These are phyloP conservation scores for Stellera chamaejasme DNA, from an alignment of 345 rosid species.

Conservation along the genomic window DNA sequence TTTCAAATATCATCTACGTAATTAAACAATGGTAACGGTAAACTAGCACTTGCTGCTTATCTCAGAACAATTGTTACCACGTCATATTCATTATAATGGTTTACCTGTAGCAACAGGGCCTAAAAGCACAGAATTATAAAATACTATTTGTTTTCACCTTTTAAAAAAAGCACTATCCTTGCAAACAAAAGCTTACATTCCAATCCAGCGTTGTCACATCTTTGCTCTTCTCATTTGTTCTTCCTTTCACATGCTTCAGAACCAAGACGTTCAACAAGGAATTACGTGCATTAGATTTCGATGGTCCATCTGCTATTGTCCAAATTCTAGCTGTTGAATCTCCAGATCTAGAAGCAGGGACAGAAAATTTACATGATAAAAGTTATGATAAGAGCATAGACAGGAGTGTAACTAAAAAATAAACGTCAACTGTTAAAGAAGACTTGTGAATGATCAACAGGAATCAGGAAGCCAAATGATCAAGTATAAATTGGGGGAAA, in stretches of 20 bases:
- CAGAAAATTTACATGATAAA: slow-evolving; percentile 6
- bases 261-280: slow-evolving; percentile 52
- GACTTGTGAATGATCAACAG: no score
- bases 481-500: no score
- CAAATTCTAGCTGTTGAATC: slow-evolving; percentile 99
- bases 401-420: not conserved
- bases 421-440: no score
- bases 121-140: slow-evolving; percentile 4
- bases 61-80: no score
- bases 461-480: no score
- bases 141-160: no score
- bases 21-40: no score
- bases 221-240: slow-evolving; percentile 93
- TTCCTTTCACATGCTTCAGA: slow-evolving; percentile 91
- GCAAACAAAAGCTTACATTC: slow-evolving; percentile 62
- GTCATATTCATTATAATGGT: no score
- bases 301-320: slow-evolving; percentile 61
- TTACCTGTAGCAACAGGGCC: not conserved
- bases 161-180: no score
- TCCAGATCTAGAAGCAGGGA: slow-evolving; percentile 57
- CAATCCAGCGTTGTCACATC: slow-evolving; percentile 99
- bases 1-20: no score
- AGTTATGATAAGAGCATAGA: not conserved
- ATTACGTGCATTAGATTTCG: slow-evolving; percentile 40
- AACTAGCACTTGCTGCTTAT: no score